Evolutionary conservation across 1,284 basidiomycete species (phyloP).

Genomic region (Anthracocystis walkeri): DNA sequence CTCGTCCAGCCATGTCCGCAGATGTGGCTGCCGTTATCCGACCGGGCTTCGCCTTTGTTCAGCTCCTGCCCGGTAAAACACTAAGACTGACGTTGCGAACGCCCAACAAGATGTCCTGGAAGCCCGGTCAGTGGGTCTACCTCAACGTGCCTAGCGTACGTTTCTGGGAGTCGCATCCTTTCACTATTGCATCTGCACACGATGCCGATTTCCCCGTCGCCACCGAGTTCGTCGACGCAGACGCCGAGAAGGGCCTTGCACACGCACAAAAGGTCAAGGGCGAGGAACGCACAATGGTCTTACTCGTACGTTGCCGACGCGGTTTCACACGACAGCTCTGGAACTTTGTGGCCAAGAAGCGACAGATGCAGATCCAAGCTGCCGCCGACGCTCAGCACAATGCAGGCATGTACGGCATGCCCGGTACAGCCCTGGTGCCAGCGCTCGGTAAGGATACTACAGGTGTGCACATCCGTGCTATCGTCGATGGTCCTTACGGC

Average conservation of each 20-base stretch:
- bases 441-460: conserved; percentile 57
- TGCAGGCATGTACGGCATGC: conserved; percentile 43
- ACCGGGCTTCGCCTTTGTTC: conserved; percentile 80
- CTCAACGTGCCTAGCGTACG: conserved; percentile 80
- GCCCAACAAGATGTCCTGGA: conserved; percentile 74
- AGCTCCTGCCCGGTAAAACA: conserved; percentile 82
- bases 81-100: conserved; percentile 80
- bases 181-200: conserved; percentile 80
- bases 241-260: conserved; percentile 38
- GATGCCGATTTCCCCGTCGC: conserved; percentile 70
- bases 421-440: conserved; percentile 51
- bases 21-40: conserved; percentile 62
- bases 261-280: conserved; percentile 69
- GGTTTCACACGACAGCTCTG: conserved; percentile 83
- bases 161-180: conserved; percentile 80
- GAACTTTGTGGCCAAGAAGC: conserved; percentile 71
- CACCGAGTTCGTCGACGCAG: conserved; percentile 50
- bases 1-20: conserved; percentile 58
- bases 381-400: conserved; percentile 52
- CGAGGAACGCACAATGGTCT: conserved; percentile 75
- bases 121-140: conserved; percentile 83
- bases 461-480: conserved; percentile 77
- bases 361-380: conserved; percentile 56
- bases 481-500: conserved; percentile 84
- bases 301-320: conserved; percentile 80